phyloP scores from a whole-genome alignment of 345 rosid species.

The Aurinia saxatilis region DNA sequence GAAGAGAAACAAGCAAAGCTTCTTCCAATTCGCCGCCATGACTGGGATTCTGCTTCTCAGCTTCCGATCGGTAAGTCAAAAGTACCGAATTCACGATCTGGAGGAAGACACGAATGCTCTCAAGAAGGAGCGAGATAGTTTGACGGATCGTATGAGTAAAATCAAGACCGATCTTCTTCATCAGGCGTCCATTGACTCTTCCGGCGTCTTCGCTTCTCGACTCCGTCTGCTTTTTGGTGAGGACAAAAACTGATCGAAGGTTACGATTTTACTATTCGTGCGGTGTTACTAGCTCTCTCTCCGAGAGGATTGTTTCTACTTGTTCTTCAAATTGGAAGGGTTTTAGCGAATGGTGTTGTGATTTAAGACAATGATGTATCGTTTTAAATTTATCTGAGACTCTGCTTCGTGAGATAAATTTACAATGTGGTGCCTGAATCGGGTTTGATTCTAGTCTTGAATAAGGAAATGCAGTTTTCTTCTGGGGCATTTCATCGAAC shows the following conservation, averaged over 20 bases:
- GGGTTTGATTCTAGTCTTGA: too few species aligned
- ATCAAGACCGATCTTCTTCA: constrained; percentile 54
- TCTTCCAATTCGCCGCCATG: constrained; percentile 71
- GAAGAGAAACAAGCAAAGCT: constrained; percentile 50
- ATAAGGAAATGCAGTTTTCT: neutral
- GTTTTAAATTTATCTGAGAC: neutral
- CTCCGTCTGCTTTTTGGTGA: constrained; percentile 62
- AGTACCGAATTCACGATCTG: constrained; percentile 71
- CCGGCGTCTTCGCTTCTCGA: constrained; percentile 69
- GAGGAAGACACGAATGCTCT: constrained; percentile 59
- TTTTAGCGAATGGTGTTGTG: neutral
- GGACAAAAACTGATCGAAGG: constrained; percentile 25
- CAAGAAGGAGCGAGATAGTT: constrained; percentile 47
- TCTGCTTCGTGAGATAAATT: neutral
- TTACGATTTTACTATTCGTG: neutral
- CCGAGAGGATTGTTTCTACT: neutral
- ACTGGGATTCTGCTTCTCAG: constrained; percentile 75
- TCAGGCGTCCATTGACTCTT: constrained; percentile 72
- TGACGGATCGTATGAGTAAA: constrained; percentile 46
- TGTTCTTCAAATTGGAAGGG: neutral
- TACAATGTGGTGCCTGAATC: neutral
- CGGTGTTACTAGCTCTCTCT: neutral
- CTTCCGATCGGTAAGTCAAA: constrained; percentile 76
- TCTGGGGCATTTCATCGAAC: constrained; percentile 19
- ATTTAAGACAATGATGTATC: constrained; percentile 10